Base-by-base conservation (phyloP, 768 basidiomycete species). In the Imleria badia region DNA sequence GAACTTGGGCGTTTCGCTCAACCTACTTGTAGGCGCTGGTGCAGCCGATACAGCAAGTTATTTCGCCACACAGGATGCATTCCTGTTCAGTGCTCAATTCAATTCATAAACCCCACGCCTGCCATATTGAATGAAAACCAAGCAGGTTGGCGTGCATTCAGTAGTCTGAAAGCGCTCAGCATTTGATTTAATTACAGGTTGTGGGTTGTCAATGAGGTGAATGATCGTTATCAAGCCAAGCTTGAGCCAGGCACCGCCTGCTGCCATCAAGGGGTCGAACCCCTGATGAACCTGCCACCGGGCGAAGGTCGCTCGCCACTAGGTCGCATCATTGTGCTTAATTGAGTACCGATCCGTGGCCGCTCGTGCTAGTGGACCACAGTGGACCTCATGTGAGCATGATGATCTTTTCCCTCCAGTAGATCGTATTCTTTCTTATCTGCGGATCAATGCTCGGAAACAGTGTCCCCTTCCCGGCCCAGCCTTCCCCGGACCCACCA, bases 111-210 rank as follows among this genome's bases (percentile, higher is more conserved):
- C 17, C 35, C 22, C n/a, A 10, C 14, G n/a, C 11, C 48, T 3
- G 41, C 38, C 59, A 56, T 30, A 40, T 42, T 43, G 48, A 55
- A 40, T 36, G n/a, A n/a, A 35, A n/a, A 17, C 19, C 15, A 33
- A 33, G 20, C 14, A 41, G 20, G 51, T 38, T 33, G 35, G 38
- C 30, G 22, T 23, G 31, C 26, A 12, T 30, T 40, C 35, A 42
- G 19, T 31, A 30, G 33, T n/a, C 17, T 12, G 36, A 44, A 20
- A 26, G 54, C 42, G 38, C 46, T 19, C 20, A 23, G 3, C 10
- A 22, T 47, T 20, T 36, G 14, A 44, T 29, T 51, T 17, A 46
- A 44, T 40, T 9, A 26, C 39, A 38, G 23, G 39, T 10, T 26
- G 48, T 40, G 23, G 33, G 33, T 45, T 3, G 14, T 19, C 17